phyloP scores from a whole-genome alignment of 2,329 filamentous ascomycete genomes.

The Nothomitra cinnamomea region DNA sequence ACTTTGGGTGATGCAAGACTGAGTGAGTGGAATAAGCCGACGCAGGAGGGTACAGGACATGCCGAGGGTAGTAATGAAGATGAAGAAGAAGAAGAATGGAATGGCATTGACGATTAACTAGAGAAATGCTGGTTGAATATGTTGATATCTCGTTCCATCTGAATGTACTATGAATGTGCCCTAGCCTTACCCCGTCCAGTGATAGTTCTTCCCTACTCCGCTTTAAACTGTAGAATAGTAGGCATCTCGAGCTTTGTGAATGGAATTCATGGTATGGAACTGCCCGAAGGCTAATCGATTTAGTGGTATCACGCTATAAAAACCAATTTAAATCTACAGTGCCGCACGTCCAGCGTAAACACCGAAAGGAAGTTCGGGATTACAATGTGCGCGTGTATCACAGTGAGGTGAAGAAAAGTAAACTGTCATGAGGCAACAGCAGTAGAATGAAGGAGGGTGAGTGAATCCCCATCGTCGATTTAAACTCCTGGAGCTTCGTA shows the following conservation, averaged over 20 bases:
- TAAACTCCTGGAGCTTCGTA: conserved; percentile 40
- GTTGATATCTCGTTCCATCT: not conserved
- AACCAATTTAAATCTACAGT: too few species aligned
- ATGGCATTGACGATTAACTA: conserved; percentile 47
- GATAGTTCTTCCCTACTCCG: too few species aligned
- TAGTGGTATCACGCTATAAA: too few species aligned
- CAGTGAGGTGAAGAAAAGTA: not conserved
- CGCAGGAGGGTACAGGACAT: conserved; percentile 18
- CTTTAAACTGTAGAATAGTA: too few species aligned
- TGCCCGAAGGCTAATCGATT: too few species aligned
- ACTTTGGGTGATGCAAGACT: conserved; percentile 58
- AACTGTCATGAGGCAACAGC: not conserved
- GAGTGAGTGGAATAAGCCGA: conserved; percentile 37
- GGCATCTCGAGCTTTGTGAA: too few species aligned
- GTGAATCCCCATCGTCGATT: not conserved
- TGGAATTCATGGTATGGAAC: too few species aligned
- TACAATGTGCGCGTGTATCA: too few species aligned
- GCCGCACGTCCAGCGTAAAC: too few species aligned
- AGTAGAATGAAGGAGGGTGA: not conserved
- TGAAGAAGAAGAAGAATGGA: conserved; percentile 43
- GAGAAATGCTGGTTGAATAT: not conserved
- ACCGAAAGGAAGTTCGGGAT: too few species aligned
- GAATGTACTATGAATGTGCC: too few species aligned
- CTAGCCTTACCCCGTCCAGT: too few species aligned
- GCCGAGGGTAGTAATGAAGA: conserved; percentile 21